Evolutionary conservation across 139 green algal species (phyloP), one percentile per base, ranked within the genome.

Genomic region (Chlorella sp.): DNA sequence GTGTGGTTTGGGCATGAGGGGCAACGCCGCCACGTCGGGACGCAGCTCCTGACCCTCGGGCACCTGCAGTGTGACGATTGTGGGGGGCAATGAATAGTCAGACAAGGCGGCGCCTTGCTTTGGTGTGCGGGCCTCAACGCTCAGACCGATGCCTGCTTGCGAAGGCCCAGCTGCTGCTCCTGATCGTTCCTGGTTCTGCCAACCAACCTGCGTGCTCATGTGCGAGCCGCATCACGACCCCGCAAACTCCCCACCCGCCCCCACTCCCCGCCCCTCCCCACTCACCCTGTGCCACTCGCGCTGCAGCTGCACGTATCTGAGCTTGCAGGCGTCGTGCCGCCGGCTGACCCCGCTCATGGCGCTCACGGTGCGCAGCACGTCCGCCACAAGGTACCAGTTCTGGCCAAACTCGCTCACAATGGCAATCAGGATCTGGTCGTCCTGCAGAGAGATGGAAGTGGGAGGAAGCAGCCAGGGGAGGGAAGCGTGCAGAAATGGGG

Each of bases 321-420:
- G 68, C 67, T 78, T 80, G 78, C 74, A 80, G 42, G 68, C 49
- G 14, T 84, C 78, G 1, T 69, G 68, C 22, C 74, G 70, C 5
- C 78, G 64, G 70, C 69, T 77, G 33, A 77, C 55, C 31, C 79
- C 79, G 35, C 31, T 34, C 67, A 80, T 61, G 36, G 17, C 32
- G 23, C n/a, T 75, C 2, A 35, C 31, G 4, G 49, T 51, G 26
- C 79, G 74, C 71, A 85, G 71, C 23, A 85, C 79, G 51, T 85
- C 79, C 10, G 79, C 79, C 35, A 85, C 79, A 67, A 85, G 75
- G 31, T 62, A 42, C 79, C 79, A 85, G 68, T 85, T 85, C 62
- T 80, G 69, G 1, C 30, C 31, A 61, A 85, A 85, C 79, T 85
- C 79, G 0, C 74, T 81, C 1, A 85, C 79, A 31, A 80, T 74